A percentile compares a stretch with the other conserved stretches of the same genome.
phyloP scores from a whole-genome alignment of 2,329 filamentous ascomycete genomes.

The Colletotrichum trifolii region DNA sequence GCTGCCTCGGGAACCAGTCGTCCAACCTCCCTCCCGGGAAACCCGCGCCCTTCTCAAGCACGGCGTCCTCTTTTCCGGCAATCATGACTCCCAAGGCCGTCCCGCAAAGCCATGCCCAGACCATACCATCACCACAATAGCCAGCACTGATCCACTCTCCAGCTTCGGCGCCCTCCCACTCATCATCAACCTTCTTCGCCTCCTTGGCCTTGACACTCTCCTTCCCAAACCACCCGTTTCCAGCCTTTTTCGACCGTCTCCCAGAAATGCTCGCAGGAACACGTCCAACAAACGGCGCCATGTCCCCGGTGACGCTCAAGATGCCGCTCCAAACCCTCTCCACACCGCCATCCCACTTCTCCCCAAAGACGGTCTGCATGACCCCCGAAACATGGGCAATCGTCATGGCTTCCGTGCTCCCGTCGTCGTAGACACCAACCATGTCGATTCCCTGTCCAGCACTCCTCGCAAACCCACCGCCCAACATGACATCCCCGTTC shows the following conservation, averaged over 20 bases:
- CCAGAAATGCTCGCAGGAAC: conserved; percentile 43
- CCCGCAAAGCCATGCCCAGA: conserved; percentile 63
- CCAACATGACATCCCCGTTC: conserved; percentile 62
- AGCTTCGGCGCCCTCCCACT: conserved; percentile 29
- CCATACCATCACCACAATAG: conserved; percentile 65
- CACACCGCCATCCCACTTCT: conserved; percentile 49
- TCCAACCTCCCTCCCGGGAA: conserved; percentile 49
- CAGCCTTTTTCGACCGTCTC: not conserved
- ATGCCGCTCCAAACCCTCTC: conserved; percentile 62
- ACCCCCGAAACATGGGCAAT: conserved; percentile 54
- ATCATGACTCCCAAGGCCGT: conserved; percentile 60
- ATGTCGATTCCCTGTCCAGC: conserved; percentile 55
- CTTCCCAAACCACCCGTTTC: conserved; percentile 24
- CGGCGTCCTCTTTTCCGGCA: conserved; percentile 48
- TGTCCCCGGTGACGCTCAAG: conserved; percentile 59
- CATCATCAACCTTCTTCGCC: not conserved
- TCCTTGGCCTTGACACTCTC: not conserved
- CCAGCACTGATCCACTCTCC: conserved; percentile 65
- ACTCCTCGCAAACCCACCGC: conserved; percentile 61
- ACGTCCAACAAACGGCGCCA: conserved; percentile 61
- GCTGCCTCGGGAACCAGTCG: conserved; percentile 55
- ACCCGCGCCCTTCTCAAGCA: conserved; percentile 45
- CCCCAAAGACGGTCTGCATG: conserved; percentile 55
- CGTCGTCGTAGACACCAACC: conserved; percentile 61
- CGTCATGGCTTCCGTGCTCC: conserved; percentile 50